Percentiles rank a stretch among this genome's conserved stretches.
Evolutionary conservation across 768 basidiomycete species (phyloP).

Genomic region (Suillus tomentosus): DNA sequence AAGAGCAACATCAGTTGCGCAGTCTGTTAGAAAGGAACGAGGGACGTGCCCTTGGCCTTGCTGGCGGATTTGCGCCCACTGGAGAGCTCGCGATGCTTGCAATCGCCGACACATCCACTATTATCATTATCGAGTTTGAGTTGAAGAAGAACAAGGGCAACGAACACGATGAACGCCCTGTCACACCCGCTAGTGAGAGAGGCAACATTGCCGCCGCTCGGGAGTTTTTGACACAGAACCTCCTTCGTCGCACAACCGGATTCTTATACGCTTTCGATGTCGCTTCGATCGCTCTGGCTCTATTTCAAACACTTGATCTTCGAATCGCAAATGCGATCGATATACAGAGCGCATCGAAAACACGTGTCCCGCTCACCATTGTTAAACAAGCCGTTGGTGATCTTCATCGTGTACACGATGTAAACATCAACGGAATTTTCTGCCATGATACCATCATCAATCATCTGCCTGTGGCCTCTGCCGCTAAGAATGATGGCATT

Average conservation of each 20-base stretch:
- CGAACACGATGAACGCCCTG: conserved; percentile 31
- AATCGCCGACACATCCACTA: conserved; percentile 28
- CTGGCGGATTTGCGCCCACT: conserved; percentile 23
- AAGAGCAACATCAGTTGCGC: conserved; percentile 24
- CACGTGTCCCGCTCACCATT: conserved; percentile 24
- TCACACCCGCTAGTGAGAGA: conserved; percentile 14
- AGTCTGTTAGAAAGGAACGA: conserved; percentile 34
- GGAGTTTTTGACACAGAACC: conserved; percentile 31
- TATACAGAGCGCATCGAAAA: conserved; percentile 23
- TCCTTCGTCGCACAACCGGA: conserved; percentile 30
- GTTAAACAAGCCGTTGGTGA: conserved; percentile 19
- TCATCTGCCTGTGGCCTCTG: background rate
- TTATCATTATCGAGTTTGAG: conserved; percentile 30
- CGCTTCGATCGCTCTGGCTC: conserved; percentile 30
- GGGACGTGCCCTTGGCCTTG: conserved; percentile 34
- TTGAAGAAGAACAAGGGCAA: conserved; percentile 31
- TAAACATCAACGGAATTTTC: conserved; percentile 24
- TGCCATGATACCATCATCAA: background rate
- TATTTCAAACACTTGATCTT: conserved; percentile 33
- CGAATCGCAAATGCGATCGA: conserved; percentile 38
- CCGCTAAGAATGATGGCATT: background rate
- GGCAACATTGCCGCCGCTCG: conserved; percentile 17
- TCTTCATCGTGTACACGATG: conserved; percentile 8
- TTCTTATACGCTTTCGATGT: conserved; percentile 35
- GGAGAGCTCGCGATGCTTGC: conserved; percentile 30